Conservation (phyloP, 495 filamentous ascomycete species). For the Tuber melanosporum region DNA sequence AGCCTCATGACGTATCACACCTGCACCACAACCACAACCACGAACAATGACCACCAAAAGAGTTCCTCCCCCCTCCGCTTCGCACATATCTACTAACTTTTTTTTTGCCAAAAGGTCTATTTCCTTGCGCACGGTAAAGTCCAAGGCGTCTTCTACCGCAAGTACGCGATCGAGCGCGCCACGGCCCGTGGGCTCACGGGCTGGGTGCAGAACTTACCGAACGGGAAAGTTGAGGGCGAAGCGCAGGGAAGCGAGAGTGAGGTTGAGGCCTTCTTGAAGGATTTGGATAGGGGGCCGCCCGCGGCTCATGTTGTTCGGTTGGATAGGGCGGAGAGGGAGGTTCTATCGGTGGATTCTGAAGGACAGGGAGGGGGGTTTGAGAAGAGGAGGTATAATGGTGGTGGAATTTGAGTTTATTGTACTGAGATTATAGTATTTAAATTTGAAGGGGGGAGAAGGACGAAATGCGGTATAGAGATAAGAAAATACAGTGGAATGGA, state of each 20-base stretch:
- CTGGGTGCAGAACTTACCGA: conserved; percentile 68
- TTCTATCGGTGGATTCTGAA: conserved; percentile 54
- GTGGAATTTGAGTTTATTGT: background rate
- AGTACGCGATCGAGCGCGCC: conserved; percentile 67
- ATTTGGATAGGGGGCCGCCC: conserved; percentile 65
- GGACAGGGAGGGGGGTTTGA: conserved; percentile 37
- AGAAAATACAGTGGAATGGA: background rate
- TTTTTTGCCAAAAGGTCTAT: conserved; percentile 44
- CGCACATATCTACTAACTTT: background rate
- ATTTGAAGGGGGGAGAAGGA: background rate
- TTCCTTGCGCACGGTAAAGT: conserved; percentile 53
- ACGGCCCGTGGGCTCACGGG: conserved; percentile 61
- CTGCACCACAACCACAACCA: background rate
- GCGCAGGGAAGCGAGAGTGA: conserved; percentile 64
- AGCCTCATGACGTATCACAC: background rate
- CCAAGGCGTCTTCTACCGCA: conserved; percentile 66
- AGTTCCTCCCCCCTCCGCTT: background rate
- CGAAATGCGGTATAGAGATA: conserved; percentile 7
- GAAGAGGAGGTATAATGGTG: conserved; percentile 4
- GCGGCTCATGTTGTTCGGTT: conserved; percentile 63
- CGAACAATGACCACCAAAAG: background rate
- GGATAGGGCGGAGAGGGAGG: conserved; percentile 59
- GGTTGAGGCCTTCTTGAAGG: conserved; percentile 63
- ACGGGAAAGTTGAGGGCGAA: conserved; percentile 84
- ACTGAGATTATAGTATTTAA: background rate